Conservation (phyloP, 1,284 basidiomycete species). For the Sanguinoderma infundibulare region DNA sequence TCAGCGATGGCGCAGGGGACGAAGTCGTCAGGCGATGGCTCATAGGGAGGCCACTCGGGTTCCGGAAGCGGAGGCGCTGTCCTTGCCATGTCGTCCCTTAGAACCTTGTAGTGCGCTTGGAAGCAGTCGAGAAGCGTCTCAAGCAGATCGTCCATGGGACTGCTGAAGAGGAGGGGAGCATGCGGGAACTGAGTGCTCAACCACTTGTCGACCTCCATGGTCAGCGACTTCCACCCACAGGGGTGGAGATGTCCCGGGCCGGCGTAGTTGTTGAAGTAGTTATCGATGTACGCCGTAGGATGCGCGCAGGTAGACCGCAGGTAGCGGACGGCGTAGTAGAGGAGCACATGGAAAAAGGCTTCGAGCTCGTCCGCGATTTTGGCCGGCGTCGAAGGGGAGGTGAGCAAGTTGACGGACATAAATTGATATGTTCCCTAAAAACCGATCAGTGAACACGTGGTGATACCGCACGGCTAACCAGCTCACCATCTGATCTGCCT, state of each 20-base stretch:
- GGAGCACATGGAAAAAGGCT: slow-evolving; percentile 13
- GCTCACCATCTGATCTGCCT: slow-evolving; percentile 2
- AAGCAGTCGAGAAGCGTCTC: slow-evolving; percentile 1
- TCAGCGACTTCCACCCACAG: not conserved
- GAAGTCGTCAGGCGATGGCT: not conserved
- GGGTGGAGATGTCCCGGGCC: not conserved
- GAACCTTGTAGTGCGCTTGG: not conserved
- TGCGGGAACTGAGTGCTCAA: not conserved
- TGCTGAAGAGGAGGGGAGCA: not conserved
- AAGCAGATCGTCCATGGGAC: not conserved
- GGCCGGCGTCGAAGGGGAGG: not conserved
- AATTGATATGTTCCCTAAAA: slow-evolving; percentile 9
- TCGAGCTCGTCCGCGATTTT: slow-evolving; percentile 11
- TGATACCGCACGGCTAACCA: too few relatives aligned
- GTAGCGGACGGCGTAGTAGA: slow-evolving; percentile 10
- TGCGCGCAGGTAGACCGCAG: not conserved
- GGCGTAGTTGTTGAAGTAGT: slow-evolving; percentile 3
- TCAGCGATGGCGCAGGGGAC: not conserved
- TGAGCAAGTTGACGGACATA: slow-evolving; percentile 7
- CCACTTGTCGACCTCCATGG: not conserved
- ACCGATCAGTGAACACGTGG: not conserved
- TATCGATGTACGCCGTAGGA: not conserved
- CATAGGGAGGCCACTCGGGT: not conserved
- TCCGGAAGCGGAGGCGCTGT: not conserved
- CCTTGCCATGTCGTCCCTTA: not conserved